Evolutionary conservation across 331 rosid genomes (phyloP).

Genomic region (Arachis monticola): DNA sequence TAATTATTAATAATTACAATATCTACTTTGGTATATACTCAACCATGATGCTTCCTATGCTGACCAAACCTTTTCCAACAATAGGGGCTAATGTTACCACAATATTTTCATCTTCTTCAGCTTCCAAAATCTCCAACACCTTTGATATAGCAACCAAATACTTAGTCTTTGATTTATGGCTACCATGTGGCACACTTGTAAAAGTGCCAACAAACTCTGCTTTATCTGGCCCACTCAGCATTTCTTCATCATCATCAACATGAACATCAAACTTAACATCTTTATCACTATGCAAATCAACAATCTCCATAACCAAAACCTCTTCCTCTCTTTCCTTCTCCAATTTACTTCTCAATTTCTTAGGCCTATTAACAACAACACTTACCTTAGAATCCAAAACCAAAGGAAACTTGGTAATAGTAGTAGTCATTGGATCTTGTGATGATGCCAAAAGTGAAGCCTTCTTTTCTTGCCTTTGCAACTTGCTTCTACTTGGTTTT

Average conservation of each 20-base stretch:
- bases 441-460: conserved; percentile 8
- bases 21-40: conserved; percentile 33
- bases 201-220: conserved; percentile 67
- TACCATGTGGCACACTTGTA: conserved; percentile 52
- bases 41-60: conserved; percentile 48
- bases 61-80: conserved; percentile 42
- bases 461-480: neutral
- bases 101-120: conserved; percentile 55
- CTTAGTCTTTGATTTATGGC: conserved; percentile 24
- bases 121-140: conserved; percentile 56
- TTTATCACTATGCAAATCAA: conserved; percentile 45
- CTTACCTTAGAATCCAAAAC: conserved; percentile 44
- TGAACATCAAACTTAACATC: conserved; percentile 62
- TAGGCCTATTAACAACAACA: conserved; percentile 49
- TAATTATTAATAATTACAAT: too few species aligned
- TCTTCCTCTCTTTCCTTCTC: conserved; percentile 63
- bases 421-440: neutral
- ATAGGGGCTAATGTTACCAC: conserved; percentile 61
- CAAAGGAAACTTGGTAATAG: conserved; percentile 40
- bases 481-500: conserved; percentile 36
- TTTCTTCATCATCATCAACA: conserved; percentile 57
- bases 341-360: conserved; percentile 49
- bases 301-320: conserved; percentile 38
- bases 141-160: conserved; percentile 52
- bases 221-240: conserved; percentile 40